phyloP scores from a whole-genome alignment of 2,329 filamentous ascomycete species.

The Fusarium chuoi region DNA sequence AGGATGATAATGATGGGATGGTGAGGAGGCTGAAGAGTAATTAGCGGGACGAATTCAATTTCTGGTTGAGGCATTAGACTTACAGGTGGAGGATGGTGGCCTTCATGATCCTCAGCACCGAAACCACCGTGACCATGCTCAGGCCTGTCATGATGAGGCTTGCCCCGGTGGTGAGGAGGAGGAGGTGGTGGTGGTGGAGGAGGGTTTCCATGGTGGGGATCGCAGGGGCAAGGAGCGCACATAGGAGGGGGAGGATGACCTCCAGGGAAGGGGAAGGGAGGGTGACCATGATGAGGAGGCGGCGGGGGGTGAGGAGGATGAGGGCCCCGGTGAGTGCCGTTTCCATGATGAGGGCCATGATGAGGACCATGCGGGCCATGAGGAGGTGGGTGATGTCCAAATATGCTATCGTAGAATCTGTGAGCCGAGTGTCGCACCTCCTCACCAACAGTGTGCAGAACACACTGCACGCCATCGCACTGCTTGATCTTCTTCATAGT shows the following conservation, averaged over 20 bases:
- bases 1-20: slow-evolving; percentile 38
- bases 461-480: slow-evolving; percentile 48
- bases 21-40: slow-evolving; percentile 17
- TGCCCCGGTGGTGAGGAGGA: slow-evolving; percentile 36
- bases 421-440: slow-evolving; percentile 50
- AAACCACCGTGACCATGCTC: slow-evolving; percentile 27
- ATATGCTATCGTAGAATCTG: slow-evolving; percentile 31
- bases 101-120: slow-evolving; percentile 23
- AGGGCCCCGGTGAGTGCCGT: slow-evolving; percentile 16
- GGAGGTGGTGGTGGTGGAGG: slow-evolving; percentile 40
- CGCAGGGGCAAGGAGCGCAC: slow-evolving; percentile 16
- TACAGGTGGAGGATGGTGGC: slow-evolving; percentile 33
- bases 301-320: slow-evolving; percentile 39
- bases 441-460: slow-evolving; percentile 53
- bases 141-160: slow-evolving; percentile 39
- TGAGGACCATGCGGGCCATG: slow-evolving; percentile 20
- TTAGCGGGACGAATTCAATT: background rate
- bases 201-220: slow-evolving; percentile 29
- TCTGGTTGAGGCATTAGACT: background rate
- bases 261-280: slow-evolving; percentile 43
- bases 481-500: slow-evolving; percentile 33
- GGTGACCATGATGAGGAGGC: slow-evolving; percentile 24
- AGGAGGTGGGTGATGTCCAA: slow-evolving; percentile 26
- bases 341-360: slow-evolving; percentile 30
- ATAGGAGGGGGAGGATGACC: slow-evolving; percentile 15